Evolutionary conservation across 1,139 yeast species (phyloP), one percentile per base, ranked within the genome.

Genomic region (Taphrina sp.): DNA sequence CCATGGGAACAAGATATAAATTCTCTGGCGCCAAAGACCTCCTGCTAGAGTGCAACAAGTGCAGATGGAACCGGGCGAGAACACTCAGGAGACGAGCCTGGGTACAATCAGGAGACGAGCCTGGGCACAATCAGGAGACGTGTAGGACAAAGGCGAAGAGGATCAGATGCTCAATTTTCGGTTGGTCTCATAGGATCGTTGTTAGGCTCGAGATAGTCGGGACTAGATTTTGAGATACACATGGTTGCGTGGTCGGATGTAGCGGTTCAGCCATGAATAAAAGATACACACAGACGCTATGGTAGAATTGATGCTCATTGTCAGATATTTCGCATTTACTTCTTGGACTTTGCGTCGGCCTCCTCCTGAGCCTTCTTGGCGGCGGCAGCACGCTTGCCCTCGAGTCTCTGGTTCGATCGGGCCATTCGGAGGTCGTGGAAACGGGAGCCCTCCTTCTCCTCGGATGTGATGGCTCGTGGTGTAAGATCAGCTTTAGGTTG

Each of bases 401-500:
- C 54, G 36, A 49, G 34, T 38, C 54, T 41, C 28, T 41, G 33
- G 54, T 49, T 49, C 17, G 54, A 49, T 29, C 54, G 54, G 26
- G 39, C 54, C 54, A 49, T 49, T 38, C 54, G 54, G 46, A 35
- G 44, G 46, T 49, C 54, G 54, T 49, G 54, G 54, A 39, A 49
- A 17, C 54, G 54, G 16, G 54, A 49, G 5, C 54, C 54, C 34
- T 49, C 70, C 72, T 76, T 75, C 74, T 89, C 77, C 75, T 85
- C 88, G 71, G 84, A 94, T 73, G 84, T 84, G 75, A 94, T 95
- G 68, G 95, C 95, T 80, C 95, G 88, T 76, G 95, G 83, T 69
- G 80, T 81, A 66, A 82, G 70, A 70, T 85, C 96, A 66, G 76
- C 69, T 67, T 78, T 74, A 69, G 82, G 78, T 78, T 87, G 95